phyloP scores from a whole-genome alignment of 2,329 filamentous ascomycete species.

The Cercospora sojina region DNA sequence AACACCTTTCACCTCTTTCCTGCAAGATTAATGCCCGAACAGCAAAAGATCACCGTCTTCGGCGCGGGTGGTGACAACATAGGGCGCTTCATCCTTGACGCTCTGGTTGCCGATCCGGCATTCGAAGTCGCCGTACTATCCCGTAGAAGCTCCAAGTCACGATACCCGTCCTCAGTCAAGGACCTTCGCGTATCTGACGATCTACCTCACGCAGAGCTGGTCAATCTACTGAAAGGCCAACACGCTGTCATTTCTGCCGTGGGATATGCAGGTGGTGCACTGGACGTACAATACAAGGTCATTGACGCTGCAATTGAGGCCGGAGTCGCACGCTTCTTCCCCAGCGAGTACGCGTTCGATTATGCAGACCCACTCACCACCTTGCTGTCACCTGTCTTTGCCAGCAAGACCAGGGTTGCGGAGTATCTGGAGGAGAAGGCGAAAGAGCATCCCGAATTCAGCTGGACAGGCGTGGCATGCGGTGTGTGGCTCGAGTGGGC shows the following conservation, averaged over 20 bases:
- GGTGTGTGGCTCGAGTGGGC: conserved; percentile 22
- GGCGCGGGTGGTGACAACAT: conserved; percentile 27
- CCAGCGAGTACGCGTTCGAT: conserved; percentile 45
- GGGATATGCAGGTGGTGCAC: conserved; percentile 32
- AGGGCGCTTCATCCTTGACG: conserved; percentile 20
- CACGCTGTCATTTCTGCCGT: conserved; percentile 41
- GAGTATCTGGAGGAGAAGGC: conserved; percentile 35
- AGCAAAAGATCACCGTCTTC: conserved; percentile 20
- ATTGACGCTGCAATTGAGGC: conserved; percentile 45
- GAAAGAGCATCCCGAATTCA: conserved; percentile 26
- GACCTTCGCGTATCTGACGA: conserved; percentile 18
- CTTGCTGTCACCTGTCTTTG: conserved; percentile 37
- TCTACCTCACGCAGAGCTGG: conserved; percentile 31
- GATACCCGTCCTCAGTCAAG: conserved; percentile 15
- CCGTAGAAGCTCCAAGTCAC: conserved; percentile 19
- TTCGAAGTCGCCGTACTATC: conserved; percentile 22
- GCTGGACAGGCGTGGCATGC: not conserved
- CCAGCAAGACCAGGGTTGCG: conserved; percentile 36
- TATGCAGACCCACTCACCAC: conserved; percentile 36
- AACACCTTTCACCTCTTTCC: not conserved
- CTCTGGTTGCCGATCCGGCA: conserved; percentile 16
- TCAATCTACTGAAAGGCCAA: conserved; percentile 34
- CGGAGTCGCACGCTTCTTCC: conserved; percentile 44
- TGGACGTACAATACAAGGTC: conserved; percentile 32
- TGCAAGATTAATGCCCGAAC: not conserved